phyloP scores from a whole-genome alignment of 257 asterid species.

The Mentha longifolia region DNA sequence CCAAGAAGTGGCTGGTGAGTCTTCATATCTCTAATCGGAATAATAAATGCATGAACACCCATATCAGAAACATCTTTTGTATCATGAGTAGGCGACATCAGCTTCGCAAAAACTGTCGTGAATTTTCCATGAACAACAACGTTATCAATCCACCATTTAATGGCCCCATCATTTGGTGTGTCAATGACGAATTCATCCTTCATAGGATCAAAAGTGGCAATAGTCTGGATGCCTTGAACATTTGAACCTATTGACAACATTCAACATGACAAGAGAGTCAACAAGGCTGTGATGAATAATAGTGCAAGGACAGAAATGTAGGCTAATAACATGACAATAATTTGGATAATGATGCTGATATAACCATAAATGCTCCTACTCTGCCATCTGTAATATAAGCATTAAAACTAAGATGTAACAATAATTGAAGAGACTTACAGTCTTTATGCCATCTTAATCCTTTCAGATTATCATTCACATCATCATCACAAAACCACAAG shows the following conservation, averaged over 20 bases:
- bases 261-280: conserved; percentile 29
- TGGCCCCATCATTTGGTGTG: conserved; percentile 97
- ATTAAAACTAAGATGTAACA: conserved; percentile 3
- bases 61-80: conserved; percentile 74
- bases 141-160: conserved; percentile 99
- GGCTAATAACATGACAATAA: conserved; percentile 9
- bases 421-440: not conserved
- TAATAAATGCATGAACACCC: conserved; percentile 98
- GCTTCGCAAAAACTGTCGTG: conserved; percentile 94
- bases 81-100: conserved; percentile 81
- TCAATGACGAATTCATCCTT: conserved; percentile 81
- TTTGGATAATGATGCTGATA: conserved; percentile 7
- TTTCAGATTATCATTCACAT: conserved; percentile 13
- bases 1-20: conserved; percentile 77
- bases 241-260: conserved; percentile 71
- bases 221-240: conserved; percentile 93
- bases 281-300: not conserved
- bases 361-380: not conserved
- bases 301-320: conserved; percentile 16
- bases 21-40: conserved; percentile 82
- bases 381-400: not conserved
- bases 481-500: not conserved
- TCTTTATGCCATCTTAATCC: conserved; percentile 22
- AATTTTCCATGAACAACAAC: conserved; percentile 99
- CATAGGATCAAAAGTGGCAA: conserved; percentile 82